Evolutionary conservation across 2,329 filamentous ascomycete genomes (phyloP).

Genomic region (Paecilomyces niveus): DNA sequence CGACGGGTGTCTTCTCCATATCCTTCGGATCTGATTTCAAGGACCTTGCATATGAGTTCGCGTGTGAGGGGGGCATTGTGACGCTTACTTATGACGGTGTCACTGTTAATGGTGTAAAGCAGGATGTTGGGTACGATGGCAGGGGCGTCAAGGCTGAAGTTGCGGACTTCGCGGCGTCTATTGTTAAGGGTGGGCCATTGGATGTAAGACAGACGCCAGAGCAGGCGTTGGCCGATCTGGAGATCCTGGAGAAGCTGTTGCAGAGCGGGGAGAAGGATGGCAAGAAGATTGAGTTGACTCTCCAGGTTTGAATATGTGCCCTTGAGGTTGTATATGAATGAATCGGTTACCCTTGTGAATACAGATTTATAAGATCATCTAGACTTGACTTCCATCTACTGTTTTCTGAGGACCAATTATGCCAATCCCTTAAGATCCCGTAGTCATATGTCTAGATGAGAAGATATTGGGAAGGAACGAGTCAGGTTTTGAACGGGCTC

Average conservation of each 20-base stretch:
- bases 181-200: neutral
- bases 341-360: neutral
- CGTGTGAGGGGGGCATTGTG: neutral
- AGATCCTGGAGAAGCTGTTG: slow-evolving; percentile 16
- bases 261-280: slow-evolving; percentile 19
- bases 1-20: slow-evolving; percentile 40
- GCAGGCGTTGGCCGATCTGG: slow-evolving; percentile 16
- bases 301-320: neutral
- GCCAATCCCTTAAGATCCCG: no score
- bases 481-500: neutral
- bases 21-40: neutral
- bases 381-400: no score
- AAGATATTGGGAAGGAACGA: neutral
- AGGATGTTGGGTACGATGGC: neutral
- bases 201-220: neutral
- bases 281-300: neutral
- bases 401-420: no score
- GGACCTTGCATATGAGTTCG: neutral
- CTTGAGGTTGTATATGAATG: neutral
- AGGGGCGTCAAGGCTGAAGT: neutral
- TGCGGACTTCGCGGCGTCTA: neutral
- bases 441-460: neutral
- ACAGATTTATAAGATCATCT: no score
- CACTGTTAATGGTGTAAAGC: neutral
- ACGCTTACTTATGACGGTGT: neutral